Base-by-base conservation (phyloP, 306 rosid species). In the Quercus cerris region DNA sequence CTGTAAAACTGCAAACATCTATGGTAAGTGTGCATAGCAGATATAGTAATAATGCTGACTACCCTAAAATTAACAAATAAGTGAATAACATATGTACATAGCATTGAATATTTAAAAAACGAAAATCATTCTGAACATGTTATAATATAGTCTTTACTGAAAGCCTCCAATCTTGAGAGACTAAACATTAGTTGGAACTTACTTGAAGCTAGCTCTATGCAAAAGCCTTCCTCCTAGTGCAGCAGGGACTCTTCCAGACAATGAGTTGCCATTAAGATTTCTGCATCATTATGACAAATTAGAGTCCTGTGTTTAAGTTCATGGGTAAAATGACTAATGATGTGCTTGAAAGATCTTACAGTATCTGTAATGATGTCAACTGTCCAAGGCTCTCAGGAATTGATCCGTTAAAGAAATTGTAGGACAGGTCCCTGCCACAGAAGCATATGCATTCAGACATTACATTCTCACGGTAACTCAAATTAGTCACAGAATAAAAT, bases 191-290 rank as follows among this genome's bases (percentile, higher is more conserved):
- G 73, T 13, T 57, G 80, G 62, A 56, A 78, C 99, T 74, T 90
- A 91, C 99, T 96, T 93, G 94, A 93, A 96, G 86, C 99, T 96
- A 80, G 97, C 99, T 84, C 97, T 87, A 82, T 96, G 98, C 83
- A 96, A 83, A 81, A 96, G 97, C 81, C 93, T 93, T 82, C 94
- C 98, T 41, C 91, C 99, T 3, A 96, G 87, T 55, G 94, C 81
- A 73, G 89, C 84, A 2, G 98, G 97, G 69, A 96, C 97, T 86
- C 86, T 89, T 80, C 99, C 98, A 8, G 94, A 89, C 67, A 93
- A 77, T 67, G 64, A 84, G 80, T 96, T 96, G 69, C 97, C 81
- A 86, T 96, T 96, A 46, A 93, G 93, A 87, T 90, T 89, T 88
- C 99, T 96, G 91, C 89, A 89, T 59, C 75, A 70, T 76, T 56